Evolutionary conservation across 2,329 filamentous ascomycete species (phyloP).

Genomic region (Cyphellophora attinorum): DNA sequence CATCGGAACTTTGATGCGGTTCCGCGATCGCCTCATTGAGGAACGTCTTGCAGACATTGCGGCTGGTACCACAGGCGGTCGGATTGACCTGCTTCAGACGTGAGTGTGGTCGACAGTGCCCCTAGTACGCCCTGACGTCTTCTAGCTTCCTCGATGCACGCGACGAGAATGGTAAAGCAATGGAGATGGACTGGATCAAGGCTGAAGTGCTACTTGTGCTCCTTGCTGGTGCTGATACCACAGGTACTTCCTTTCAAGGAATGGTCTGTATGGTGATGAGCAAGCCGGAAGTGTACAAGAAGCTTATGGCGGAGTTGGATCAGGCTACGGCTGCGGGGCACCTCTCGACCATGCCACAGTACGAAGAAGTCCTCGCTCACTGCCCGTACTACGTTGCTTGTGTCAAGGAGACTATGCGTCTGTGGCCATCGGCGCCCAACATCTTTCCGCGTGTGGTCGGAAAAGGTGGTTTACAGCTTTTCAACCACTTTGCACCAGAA

Average conservation of each 20-base stretch:
- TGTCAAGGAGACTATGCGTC: slow-evolving; percentile 41
- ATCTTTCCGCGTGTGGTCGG: slow-evolving; percentile 39
- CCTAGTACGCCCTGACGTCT: no score
- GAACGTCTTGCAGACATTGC: slow-evolving; percentile 40
- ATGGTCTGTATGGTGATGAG: slow-evolving; percentile 35
- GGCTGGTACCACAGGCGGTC: slow-evolving; percentile 32
- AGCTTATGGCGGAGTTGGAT: slow-evolving; percentile 40
- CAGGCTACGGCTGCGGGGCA: slow-evolving; percentile 23
- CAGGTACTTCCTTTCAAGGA: slow-evolving; percentile 41
- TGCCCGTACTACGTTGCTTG: slow-evolving; percentile 42
- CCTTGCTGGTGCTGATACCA: slow-evolving; percentile 44
- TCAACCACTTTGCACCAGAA: slow-evolving; percentile 29
- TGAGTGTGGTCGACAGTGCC: no score
- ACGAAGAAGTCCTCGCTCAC: slow-evolving; percentile 32
- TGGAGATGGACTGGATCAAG: slow-evolving; percentile 43
- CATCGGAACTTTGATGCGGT: slow-evolving; percentile 48
- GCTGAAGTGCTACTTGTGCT: slow-evolving; percentile 44
- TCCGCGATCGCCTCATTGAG: slow-evolving; percentile 44
- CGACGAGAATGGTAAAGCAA: slow-evolving; percentile 35
- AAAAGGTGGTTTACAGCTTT: slow-evolving; percentile 27
- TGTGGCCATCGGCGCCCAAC: slow-evolving; percentile 42
- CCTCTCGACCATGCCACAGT: slow-evolving; percentile 27
- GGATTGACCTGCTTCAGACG: slow-evolving; percentile 47
- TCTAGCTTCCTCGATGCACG: slow-evolving; percentile 29
- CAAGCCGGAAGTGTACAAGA: slow-evolving; percentile 31